Percentiles rank a stretch among this genome's conserved stretches.
These are phyloP conservation scores for Tricharina praecox DNA, from an alignment of 495 filamentous ascomycete genomes.

Conservation along the genomic window DNA sequence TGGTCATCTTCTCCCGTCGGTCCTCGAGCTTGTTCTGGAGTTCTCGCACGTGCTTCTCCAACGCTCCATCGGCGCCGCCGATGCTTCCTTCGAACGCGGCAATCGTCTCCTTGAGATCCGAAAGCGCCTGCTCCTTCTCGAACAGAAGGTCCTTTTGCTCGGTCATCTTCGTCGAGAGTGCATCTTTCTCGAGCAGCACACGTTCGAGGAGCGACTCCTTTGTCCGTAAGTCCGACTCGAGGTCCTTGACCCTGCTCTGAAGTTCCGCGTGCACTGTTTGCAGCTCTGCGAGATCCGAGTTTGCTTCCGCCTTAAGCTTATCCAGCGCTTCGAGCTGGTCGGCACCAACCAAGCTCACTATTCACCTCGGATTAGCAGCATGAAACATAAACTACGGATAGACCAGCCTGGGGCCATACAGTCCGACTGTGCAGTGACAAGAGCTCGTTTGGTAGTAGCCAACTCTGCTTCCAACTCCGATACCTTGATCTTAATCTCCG, in stretches of 20 bases:
- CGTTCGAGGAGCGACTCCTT: conserved; percentile 29
- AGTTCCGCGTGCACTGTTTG: conserved; percentile 31
- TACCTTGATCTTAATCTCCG: conserved; percentile 16
- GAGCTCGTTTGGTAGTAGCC: conserved; percentile 18
- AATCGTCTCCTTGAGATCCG: conserved; percentile 25
- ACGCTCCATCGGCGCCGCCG: conserved; percentile 26
- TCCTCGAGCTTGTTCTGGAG: conserved; percentile 27
- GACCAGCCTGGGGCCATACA: conserved; percentile 19
- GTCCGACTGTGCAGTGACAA: conserved; percentile 27
- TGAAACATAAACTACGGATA: neutral
- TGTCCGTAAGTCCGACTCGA: conserved; percentile 29
- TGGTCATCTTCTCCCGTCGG: conserved; percentile 25
- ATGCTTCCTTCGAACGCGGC: conserved; percentile 25
- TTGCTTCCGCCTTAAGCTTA: conserved; percentile 33
- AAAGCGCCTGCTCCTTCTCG: conserved; percentile 24
- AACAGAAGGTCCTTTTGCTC: conserved; percentile 27
- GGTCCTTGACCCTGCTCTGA: conserved; percentile 22
- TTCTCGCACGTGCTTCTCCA: conserved; percentile 22
- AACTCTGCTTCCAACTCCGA: conserved; percentile 25
- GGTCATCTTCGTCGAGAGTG: conserved; percentile 22
- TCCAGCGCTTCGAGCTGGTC: conserved; percentile 36
- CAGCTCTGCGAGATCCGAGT: conserved; percentile 32
- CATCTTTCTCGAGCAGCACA: conserved; percentile 29
- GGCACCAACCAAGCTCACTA: conserved; percentile 33
- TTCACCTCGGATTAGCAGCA: conserved; percentile 4